phyloP scores from a whole-genome alignment of 2,329 filamentous ascomycete genomes.

The Penicillium sp. region DNA sequence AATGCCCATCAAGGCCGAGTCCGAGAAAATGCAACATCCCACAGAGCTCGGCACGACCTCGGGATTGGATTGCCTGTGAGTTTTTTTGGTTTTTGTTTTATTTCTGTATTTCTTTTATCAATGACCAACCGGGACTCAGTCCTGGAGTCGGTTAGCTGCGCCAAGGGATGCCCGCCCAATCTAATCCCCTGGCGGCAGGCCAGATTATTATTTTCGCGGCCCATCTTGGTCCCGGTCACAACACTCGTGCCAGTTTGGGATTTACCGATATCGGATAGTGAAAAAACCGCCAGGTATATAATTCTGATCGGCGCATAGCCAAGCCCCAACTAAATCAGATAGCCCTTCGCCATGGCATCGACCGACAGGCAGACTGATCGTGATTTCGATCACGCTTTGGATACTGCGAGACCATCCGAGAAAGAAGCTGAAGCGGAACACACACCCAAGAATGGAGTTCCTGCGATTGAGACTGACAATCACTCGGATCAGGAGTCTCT shows the following conservation, averaged over 20 bases:
- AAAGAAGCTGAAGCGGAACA: background rate
- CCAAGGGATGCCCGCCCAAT: background rate
- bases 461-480: background rate
- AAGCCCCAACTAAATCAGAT: background rate
- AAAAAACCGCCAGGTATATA: background rate
- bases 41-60: background rate
- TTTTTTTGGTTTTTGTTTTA: background rate
- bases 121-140: background rate
- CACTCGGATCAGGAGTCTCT: conserved; percentile 5
- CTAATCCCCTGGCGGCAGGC: background rate
- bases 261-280: conserved; percentile 4
- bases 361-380: background rate
- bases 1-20: background rate
- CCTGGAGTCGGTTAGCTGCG: background rate
- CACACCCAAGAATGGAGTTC: background rate
- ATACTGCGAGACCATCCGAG: background rate
- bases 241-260: background rate
- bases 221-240: background rate
- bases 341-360: background rate
- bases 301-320: background rate
- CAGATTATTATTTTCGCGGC: background rate
- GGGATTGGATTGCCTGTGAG: background rate
- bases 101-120: background rate
- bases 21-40: background rate
- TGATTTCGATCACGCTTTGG: background rate